Base-by-base conservation (phyloP, 768 basidiomycete genomes). In the Calocybe indica region DNA sequence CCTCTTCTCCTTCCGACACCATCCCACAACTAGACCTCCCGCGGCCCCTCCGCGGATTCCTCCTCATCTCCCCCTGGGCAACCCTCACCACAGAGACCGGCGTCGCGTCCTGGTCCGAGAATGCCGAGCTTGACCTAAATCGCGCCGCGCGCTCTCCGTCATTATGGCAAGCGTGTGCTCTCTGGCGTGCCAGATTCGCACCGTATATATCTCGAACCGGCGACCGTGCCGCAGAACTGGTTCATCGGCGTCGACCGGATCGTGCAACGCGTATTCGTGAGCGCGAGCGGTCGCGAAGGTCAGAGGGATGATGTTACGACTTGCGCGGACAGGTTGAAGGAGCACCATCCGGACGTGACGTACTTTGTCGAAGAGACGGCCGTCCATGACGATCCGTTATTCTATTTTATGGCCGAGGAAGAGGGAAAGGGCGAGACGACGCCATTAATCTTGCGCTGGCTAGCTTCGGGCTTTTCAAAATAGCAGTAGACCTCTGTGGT, bases 381-480 rank as follows among this genome's bases (percentile, higher is more conserved):
- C 3, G 55, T 69, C 2, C 69, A 71, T 43, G 60, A 68, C 45
- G 66, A 70, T 49, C 55, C 60, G 15, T 65, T 50, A 31, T 52
- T 32, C 30, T 50, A 58, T 34, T 62, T 62, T 39, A 11, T 57
- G 28, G 43, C 46, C 1, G 50, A 45, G 6, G 60, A 61, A 48
- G 49, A 38, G 22, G 52, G 51, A 12, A 7, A 56, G 10, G 38
- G 52, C 12, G 46, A 47, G 7, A 40, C 58, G 50, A 60, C 57
- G 35, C 53, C 53, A 30, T 32, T 55, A 35, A 53, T 54, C 29
- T 37, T 62, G 7, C 48, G 49, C 9, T 66, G 64, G 64, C 28
- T 63, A 38, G 50, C 22, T 22, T 22, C 22, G 22, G 22, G 22
- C 22, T 22, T 22, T 22, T 22, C 22, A 22, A 22, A 22, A 22